Conservation (phyloP, 2,329 filamentous ascomycete species). For the Fragosphaeria purpurea region DNA sequence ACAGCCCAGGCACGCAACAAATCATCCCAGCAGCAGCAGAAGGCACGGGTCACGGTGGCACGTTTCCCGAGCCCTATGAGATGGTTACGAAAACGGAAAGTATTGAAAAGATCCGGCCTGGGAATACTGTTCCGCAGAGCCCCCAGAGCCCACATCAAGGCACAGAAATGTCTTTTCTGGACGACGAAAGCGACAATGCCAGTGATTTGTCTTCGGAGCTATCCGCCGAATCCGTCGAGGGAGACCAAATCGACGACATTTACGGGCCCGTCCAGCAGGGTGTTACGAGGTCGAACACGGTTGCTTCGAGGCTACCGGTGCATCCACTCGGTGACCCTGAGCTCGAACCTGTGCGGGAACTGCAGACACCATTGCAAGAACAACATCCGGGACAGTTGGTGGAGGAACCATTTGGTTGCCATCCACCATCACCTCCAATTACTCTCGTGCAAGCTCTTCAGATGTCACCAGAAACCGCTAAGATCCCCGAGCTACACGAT, state of each 20-base stretch:
- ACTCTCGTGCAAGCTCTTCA: constrained; percentile 38
- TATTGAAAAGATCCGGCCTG: constrained; percentile 33
- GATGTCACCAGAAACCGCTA: constrained; percentile 28
- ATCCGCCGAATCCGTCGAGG: constrained; percentile 38
- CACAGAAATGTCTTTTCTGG: constrained; percentile 34
- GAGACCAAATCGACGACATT: constrained; percentile 18
- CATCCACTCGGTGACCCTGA: constrained; percentile 24
- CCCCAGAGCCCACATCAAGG: constrained; percentile 14
- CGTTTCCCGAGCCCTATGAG: constrained; percentile 39
- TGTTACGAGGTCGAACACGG: constrained; percentile 19
- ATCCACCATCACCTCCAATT: constrained; percentile 35
- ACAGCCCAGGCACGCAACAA: constrained; percentile 15
- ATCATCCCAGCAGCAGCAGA: constrained; percentile 11
- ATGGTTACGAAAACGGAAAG: constrained; percentile 45
- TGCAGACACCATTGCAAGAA: constrained; percentile 10
- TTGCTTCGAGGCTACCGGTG: constrained; percentile 25
- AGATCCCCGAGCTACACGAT: constrained; percentile 28
- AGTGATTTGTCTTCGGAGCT: constrained; percentile 56
- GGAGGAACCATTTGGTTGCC: constrained; percentile 7
- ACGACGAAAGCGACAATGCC: constrained; percentile 36
- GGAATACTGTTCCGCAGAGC: constrained; percentile 20
- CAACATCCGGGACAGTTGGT: constrained; percentile 8
- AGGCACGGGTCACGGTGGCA: constrained; percentile 8
- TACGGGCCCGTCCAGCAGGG: constrained; percentile 13
- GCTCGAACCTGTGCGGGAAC: constrained; percentile 11